Evolutionary conservation across 1,284 basidiomycete species (phyloP).

Genomic region (Leucoagaricus sp.): DNA sequence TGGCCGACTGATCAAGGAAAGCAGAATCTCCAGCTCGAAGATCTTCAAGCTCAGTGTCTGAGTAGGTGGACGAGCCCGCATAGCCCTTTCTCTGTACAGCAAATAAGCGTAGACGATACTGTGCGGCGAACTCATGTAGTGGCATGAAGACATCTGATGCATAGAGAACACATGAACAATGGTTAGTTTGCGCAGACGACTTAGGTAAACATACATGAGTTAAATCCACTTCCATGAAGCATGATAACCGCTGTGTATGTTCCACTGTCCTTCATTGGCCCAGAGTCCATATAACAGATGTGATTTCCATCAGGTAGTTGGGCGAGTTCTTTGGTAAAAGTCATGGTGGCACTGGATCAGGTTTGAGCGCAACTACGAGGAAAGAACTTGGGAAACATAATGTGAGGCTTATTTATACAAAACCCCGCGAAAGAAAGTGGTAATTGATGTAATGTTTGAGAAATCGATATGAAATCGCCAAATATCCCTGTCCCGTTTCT

Average conservation of each 20-base stretch:
- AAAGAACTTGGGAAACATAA: no score
- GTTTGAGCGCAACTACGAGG: no score
- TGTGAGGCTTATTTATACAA: no score
- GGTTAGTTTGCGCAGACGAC: no score
- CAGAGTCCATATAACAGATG: conserved; percentile 35
- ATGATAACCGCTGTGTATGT: conserved; percentile 35
- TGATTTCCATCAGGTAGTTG: conserved; percentile 22
- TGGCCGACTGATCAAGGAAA: conserved; percentile 28
- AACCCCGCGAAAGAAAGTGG: no score
- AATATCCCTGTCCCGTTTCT: no score
- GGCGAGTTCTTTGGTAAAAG: conserved; percentile 1
- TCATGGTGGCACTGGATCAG: no score
- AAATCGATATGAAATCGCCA: no score
- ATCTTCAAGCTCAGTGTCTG: conserved; percentile 31
- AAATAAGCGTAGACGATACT: conserved; percentile 29
- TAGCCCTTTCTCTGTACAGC: conserved; percentile 34
- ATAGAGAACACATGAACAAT: no score
- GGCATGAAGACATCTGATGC: conserved; percentile 27
- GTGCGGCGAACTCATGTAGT: conserved; percentile 23
- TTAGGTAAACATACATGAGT: conserved; percentile 25
- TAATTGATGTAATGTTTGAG: no score
- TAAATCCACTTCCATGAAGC: conserved; percentile 34
- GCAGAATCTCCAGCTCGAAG: conserved; percentile 24
- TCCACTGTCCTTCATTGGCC: conserved; percentile 25
- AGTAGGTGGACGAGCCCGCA: conserved; percentile 32